A percentile compares a stretch with the other conserved stretches of the same genome.
These are phyloP conservation scores for Zizania palustris DNA, from an alignment of 202 grass and related monocot species.

Conservation along the genomic window DNA sequence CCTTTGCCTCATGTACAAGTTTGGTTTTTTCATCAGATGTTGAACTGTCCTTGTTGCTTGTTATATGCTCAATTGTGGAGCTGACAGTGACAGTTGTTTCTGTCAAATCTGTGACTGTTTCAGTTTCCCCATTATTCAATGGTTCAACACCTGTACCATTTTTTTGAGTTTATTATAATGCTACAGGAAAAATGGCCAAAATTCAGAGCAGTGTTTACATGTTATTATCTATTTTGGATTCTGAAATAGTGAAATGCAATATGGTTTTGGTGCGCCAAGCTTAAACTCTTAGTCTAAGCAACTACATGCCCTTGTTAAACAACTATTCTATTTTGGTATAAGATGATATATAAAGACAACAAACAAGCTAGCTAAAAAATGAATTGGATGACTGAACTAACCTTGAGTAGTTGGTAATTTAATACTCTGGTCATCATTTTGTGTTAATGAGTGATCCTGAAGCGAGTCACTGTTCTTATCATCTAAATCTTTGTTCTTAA, in stretches of 20 bases:
- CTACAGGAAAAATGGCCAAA: constrained; percentile 19
- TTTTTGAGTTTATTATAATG: constrained; percentile 33
- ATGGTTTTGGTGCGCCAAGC: background rate
- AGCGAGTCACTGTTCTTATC: constrained; percentile 22
- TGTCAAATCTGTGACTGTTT: constrained; percentile 23
- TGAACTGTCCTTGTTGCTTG: constrained; percentile 41
- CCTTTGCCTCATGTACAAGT: constrained; percentile 9
- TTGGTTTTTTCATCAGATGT: constrained; percentile 15
- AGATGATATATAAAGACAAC: background rate
- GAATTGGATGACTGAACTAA: constrained; percentile 22
- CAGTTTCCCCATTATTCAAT: constrained; percentile 24
- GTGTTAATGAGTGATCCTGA: constrained; percentile 31
- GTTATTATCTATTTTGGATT: constrained; percentile 27
- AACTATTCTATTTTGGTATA: background rate
- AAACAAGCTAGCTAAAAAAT: constrained; percentile 20
- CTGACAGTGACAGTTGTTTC: constrained; percentile 5
- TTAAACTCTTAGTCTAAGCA: constrained; percentile 2
- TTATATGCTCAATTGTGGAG: constrained; percentile 24
- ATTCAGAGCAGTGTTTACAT: background rate
- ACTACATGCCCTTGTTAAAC: constrained; percentile 9
- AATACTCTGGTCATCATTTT: constrained; percentile 21
- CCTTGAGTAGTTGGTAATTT: constrained; percentile 29
- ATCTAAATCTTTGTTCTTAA: constrained; percentile 26
- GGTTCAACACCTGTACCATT: constrained; percentile 39
- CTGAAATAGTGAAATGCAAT: constrained; percentile 2